Conservation (phyloP, 2,329 filamentous ascomycete species). For the Capronia americana region DNA sequence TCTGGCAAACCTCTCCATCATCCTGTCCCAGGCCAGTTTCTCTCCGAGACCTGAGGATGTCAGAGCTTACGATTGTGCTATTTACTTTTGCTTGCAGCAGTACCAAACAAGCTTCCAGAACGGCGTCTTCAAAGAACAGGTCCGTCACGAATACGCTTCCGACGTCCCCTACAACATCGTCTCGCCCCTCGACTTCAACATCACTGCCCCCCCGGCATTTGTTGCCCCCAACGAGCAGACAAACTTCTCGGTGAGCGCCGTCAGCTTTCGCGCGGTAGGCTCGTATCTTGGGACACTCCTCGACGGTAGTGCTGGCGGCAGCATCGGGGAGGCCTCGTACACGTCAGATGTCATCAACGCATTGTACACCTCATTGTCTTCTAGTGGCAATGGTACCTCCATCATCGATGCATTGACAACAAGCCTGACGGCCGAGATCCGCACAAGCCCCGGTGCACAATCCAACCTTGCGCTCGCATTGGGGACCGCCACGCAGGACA, state of each 20-base stretch:
- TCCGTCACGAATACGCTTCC: background rate
- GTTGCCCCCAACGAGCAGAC: background rate
- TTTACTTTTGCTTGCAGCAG: conserved; percentile 3
- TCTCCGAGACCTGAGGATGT: background rate
- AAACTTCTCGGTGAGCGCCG: background rate
- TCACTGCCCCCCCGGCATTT: background rate
- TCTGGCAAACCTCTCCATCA: background rate
- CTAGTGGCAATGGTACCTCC: background rate
- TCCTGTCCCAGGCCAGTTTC: background rate
- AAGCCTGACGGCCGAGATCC: conserved; percentile 2
- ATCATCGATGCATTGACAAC: background rate
- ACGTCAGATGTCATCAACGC: background rate
- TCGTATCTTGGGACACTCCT: background rate
- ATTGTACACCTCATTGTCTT: background rate
- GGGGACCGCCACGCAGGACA: background rate
- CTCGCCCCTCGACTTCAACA: background rate
- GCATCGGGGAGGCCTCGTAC: background rate
- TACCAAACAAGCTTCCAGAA: background rate
- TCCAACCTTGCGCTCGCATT: background rate
- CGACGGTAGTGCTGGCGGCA: background rate
- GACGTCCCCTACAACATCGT: background rate
- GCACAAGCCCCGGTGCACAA: background rate
- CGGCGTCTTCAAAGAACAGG: background rate
- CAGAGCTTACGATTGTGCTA: background rate
- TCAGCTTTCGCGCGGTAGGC: background rate